Evolutionary conservation across 192 early-diverging fungal species (phyloP), one percentile per base, ranked within the genome.

Genomic region (Coemansia sp.): DNA sequence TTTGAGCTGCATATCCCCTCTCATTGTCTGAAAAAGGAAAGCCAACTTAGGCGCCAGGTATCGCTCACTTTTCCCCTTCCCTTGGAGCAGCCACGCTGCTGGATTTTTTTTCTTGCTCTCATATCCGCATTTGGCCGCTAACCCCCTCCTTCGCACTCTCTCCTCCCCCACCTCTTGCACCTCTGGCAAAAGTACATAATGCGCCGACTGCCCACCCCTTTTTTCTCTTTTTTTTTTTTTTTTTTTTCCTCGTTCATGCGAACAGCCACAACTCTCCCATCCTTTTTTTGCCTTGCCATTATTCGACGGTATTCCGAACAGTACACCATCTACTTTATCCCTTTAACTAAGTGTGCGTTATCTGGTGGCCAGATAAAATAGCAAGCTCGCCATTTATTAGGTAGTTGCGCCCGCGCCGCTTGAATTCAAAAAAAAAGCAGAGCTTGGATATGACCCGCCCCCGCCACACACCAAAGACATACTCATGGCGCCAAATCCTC

Each of bases 401-500:
- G 50, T 26, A 28, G 50, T 53, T 53, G 50, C 50, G 24, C 50
- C 14, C 11, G 50, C 31, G 2, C 31, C 64, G 39, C 28, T 26
- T 53, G 53, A 40, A 57, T 43, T 42, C 50, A 57, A 56, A 35
- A 50, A 34, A 63, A 39, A 37, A 14, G 4, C 21, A 11, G 36
- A 24, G 62, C 28, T 57, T 40, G 37, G 5, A 23, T 34, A 64
- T 75, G 70, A 69, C 66, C 46, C 63, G 63, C 36, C 24, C 56
- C 37, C 56, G 50, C 34, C 45, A 31, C 31, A 4, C 63, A 40
- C 57, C 59, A 33, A 58, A 48, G 57, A 67, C 69, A 70, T 71
- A 76, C 61, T 69, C 73, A 28, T 81, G 79, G 79, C 67, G 69
- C 42, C 70, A 81, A 60, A 76, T 81, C 48, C 73, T 81, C 36